These are phyloP conservation scores for Pythium sukuiense DNA, from an alignment of 352 stramenopile genomes.

Conservation along the genomic window DNA sequence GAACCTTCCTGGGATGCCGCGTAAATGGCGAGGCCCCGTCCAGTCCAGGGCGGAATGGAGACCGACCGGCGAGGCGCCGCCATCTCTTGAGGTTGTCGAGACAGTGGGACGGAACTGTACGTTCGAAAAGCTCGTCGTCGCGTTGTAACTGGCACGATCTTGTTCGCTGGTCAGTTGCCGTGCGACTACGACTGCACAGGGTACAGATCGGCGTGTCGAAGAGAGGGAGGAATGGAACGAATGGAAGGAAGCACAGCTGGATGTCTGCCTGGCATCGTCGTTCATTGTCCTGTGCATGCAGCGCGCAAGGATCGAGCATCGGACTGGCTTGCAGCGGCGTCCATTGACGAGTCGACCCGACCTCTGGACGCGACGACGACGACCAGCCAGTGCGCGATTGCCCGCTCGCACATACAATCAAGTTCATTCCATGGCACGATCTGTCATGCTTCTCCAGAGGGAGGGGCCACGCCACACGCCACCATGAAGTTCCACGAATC, in stretches of 20 bases:
- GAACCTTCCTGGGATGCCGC: not conserved
- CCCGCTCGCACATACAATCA: not conserved
- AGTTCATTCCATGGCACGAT: not conserved
- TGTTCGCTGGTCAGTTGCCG: not conserved
- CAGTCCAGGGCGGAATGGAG: not conserved
- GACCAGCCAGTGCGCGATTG: slow-evolving; percentile 6
- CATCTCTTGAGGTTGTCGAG: not conserved
- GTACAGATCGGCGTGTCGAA: not conserved
- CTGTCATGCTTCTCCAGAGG: not conserved
- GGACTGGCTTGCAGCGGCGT: slow-evolving; percentile 1
- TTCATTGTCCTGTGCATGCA: not conserved
- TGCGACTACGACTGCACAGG: not conserved
- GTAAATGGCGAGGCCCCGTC: not conserved
- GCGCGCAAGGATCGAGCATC: not conserved
- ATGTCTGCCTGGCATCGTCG: not conserved
- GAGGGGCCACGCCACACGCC: not conserved
- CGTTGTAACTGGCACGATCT: slow-evolving; percentile 2
- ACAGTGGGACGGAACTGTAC: slow-evolving; percentile 7
- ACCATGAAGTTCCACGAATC: no score
- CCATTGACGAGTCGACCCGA: no score
- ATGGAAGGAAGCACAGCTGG: not conserved
- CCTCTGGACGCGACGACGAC: no score
- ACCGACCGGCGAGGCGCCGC: not conserved
- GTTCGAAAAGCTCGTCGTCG: not conserved
- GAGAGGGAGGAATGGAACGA: not conserved